Percentiles rank a stretch among this genome's conserved stretches.
Evolutionary conservation across 2,329 filamentous ascomycete genomes (phyloP).

Genomic region (Raffaelea ambrosiae): DNA sequence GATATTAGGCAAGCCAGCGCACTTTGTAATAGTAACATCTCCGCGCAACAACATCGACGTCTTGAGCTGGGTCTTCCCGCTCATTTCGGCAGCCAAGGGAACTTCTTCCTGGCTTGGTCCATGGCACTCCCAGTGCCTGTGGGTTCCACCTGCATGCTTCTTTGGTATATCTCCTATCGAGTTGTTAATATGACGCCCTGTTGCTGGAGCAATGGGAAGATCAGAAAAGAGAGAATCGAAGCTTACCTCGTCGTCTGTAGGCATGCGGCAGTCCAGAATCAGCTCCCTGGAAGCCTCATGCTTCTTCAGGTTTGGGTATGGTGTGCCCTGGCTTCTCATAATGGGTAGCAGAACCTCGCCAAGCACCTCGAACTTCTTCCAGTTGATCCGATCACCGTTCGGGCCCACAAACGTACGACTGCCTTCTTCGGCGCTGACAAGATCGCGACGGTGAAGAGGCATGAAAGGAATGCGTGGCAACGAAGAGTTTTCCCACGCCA

Average conservation of each 20-base stretch:
- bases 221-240: background rate
- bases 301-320: constrained; percentile 64
- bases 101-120: constrained; percentile 54
- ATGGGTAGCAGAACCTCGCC: constrained; percentile 85
- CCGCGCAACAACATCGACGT: background rate
- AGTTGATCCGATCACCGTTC: constrained; percentile 73
- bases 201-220: background rate
- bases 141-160: constrained; percentile 51
- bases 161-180: constrained; percentile 53
- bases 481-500: constrained; percentile 94
- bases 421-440: constrained; percentile 87
- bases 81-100: constrained; percentile 54
- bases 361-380: constrained; percentile 96
- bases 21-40: too few species aligned
- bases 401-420: constrained; percentile 80
- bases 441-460: constrained; percentile 77
- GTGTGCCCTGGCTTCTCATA: constrained; percentile 81
- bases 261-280: constrained; percentile 73
- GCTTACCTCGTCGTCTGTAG: constrained; percentile 80
- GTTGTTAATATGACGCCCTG: constrained; percentile 14
- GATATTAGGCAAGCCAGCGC: background rate
- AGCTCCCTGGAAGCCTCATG: constrained; percentile 65
- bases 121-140: constrained; percentile 9
- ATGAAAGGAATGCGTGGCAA: constrained; percentile 88
- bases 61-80: too few species aligned